Percentiles rank a stretch among this genome's conserved stretches.
phyloP scores from a whole-genome alignment of 2,329 filamentous ascomycete genomes.

The Pseudopithomyces chartarum region DNA sequence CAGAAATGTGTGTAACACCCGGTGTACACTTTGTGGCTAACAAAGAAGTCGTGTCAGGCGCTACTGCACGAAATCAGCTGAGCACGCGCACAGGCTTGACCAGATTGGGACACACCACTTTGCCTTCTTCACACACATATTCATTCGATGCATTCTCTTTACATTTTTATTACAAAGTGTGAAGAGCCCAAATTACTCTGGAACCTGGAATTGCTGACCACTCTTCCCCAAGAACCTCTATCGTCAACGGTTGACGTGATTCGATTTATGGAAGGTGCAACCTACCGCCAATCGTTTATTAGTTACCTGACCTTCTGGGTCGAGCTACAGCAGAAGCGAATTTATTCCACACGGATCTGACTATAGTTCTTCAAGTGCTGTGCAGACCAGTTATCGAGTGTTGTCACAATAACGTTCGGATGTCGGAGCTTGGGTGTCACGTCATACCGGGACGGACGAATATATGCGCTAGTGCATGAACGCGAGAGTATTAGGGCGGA shows the following conservation, averaged over 20 bases:
- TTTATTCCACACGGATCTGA: not conserved
- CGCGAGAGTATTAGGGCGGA: conserved; percentile 4
- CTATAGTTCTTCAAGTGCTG: not conserved
- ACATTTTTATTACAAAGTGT: too few relatives aligned
- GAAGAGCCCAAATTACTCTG: too few relatives aligned
- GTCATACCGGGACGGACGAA: not conserved
- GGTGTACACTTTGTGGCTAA: not conserved
- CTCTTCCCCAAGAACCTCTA: too few relatives aligned
- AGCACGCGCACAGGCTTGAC: conserved; percentile 16
- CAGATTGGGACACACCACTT: not conserved
- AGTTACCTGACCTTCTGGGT: too few relatives aligned
- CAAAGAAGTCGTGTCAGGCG: conserved; percentile 21
- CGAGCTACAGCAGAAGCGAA: too few relatives aligned
- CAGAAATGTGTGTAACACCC: not conserved
- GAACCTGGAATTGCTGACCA: too few relatives aligned
- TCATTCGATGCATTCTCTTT: too few relatives aligned
- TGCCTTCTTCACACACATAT: too few relatives aligned
- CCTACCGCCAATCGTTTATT: too few relatives aligned
- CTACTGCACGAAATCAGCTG: conserved; percentile 37
- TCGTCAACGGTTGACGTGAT: too few relatives aligned
- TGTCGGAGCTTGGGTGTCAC: not conserved
- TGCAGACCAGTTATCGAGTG: not conserved
- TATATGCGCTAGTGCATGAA: not conserved
- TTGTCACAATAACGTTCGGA: not conserved
- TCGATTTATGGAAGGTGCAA: too few relatives aligned